Evolutionary conservation across 2,329 filamentous ascomycete species (phyloP).

Genomic region (Ceratocystis lukuohia): DNA sequence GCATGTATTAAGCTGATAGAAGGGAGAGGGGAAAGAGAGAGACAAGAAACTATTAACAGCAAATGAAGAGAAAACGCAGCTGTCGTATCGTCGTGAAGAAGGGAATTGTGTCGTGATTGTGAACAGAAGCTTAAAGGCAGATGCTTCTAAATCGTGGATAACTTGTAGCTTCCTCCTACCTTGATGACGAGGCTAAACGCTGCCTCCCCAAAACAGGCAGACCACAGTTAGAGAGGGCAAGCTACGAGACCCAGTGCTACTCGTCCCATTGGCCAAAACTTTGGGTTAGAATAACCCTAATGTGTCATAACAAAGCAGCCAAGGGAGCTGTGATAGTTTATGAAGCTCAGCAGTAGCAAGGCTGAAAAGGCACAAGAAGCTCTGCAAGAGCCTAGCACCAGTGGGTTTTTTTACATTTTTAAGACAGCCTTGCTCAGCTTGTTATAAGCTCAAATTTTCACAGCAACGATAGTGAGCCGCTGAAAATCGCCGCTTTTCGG

Average conservation of each 20-base stretch:
- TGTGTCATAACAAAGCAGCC: no score
- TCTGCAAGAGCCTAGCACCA: neutral
- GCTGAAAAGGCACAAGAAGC: neutral
- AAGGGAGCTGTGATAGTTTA: no score
- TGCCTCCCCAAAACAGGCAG: slow-evolving; percentile 29
- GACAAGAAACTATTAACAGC: neutral
- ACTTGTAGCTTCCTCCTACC: slow-evolving; percentile 23
- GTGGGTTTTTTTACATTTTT: neutral
- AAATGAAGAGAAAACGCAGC: neutral
- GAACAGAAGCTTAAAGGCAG: slow-evolving; percentile 8
- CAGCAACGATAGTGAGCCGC: neutral
- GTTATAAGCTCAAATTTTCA: neutral
- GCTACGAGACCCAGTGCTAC: neutral
- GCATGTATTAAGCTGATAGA: slow-evolving; percentile 1
- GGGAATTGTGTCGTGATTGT: slow-evolving; percentile 21
- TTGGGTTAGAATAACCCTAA: neutral
- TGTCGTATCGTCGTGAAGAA: neutral
- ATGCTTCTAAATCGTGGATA: neutral
- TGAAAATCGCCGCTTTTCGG: neutral
- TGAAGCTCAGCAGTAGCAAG: neutral
- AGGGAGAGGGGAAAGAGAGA: neutral
- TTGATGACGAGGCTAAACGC: slow-evolving; percentile 44
- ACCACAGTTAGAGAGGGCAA: slow-evolving; percentile 1
- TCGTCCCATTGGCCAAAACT: neutral
- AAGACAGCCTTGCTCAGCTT: neutral